Evolutionary conservation across 2,329 filamentous ascomycete species (phyloP).

Genomic region (Colletotrichum gigasporum): DNA sequence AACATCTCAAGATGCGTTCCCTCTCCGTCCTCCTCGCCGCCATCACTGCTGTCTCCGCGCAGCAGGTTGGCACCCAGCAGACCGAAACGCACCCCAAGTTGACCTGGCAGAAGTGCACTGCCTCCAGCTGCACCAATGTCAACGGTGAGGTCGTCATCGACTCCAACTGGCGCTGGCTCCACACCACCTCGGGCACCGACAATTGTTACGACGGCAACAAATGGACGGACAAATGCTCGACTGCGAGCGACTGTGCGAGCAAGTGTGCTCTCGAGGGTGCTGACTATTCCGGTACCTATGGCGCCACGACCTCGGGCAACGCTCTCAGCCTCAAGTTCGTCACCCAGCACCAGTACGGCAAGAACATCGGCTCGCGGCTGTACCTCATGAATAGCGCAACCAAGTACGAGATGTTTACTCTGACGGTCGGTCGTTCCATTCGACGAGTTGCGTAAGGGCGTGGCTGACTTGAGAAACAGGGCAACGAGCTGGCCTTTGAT

Average conservation of each 20-base stretch:
- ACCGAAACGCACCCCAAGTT: slow-evolving; percentile 37
- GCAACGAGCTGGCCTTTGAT: slow-evolving; percentile 73
- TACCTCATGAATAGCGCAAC: slow-evolving; percentile 66
- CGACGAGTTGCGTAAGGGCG: too few species aligned
- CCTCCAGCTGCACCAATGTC: slow-evolving; percentile 46
- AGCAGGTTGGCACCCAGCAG: slow-evolving; percentile 35
- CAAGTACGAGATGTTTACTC: slow-evolving; percentile 68
- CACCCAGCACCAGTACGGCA: slow-evolving; percentile 55
- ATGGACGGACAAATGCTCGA: slow-evolving; percentile 46
- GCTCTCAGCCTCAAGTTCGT: slow-evolving; percentile 61
- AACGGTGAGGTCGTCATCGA: slow-evolving; percentile 58
- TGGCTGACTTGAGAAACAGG: too few species aligned
- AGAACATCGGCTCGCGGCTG: slow-evolving; percentile 58
- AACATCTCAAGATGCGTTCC: slow-evolving; percentile 10
- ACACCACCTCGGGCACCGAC: slow-evolving; percentile 46
- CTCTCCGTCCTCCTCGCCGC: slow-evolving; percentile 11
- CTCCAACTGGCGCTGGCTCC: slow-evolving; percentile 64
- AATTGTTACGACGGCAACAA: slow-evolving; percentile 61
- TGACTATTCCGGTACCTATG: slow-evolving; percentile 54
- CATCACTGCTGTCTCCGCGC: slow-evolving; percentile 36
- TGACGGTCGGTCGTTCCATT: too few species aligned
- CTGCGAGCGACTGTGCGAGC: slow-evolving; percentile 50
- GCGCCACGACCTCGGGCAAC: slow-evolving; percentile 56
- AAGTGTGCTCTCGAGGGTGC: slow-evolving; percentile 59
- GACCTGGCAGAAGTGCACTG: slow-evolving; percentile 38